Conservation (phyloP, 805 yeast genomes). For the Tetrapisispora arboricola region DNA sequence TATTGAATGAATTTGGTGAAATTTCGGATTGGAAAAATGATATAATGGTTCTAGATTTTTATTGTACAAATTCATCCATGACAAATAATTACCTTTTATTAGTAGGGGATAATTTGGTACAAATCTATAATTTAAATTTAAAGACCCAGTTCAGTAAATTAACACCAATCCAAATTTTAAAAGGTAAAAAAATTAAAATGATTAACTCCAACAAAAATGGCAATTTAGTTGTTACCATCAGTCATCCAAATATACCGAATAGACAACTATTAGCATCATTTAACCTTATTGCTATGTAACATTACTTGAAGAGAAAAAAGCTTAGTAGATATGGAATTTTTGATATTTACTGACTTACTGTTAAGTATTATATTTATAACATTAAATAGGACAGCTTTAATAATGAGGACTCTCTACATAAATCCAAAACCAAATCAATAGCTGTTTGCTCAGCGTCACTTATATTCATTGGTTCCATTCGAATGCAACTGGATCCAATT, state of each 20-base stretch:
- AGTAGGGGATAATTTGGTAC: slow-evolving; percentile 57
- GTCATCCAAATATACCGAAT: slow-evolving; percentile 55
- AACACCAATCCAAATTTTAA: slow-evolving; percentile 54
- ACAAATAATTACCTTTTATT: slow-evolving; percentile 41
- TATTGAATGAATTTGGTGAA: slow-evolving; percentile 49
- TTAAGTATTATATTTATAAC: too few relatives aligned
- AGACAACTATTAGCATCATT: slow-evolving; percentile 42
- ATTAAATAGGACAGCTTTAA: too few relatives aligned
- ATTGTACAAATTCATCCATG: slow-evolving; percentile 33
- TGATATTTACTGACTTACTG: too few relatives aligned
- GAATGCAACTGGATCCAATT: too few relatives aligned
- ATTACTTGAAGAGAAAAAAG: background rate
- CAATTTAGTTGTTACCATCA: slow-evolving; percentile 37
- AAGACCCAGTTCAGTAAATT: slow-evolving; percentile 22
- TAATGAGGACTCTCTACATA: too few relatives aligned
- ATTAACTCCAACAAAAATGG: slow-evolving; percentile 32
- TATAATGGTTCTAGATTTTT: slow-evolving; percentile 34
- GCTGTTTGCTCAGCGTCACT: too few relatives aligned
- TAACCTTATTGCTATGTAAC: background rate
- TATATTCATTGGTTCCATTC: too few relatives aligned
- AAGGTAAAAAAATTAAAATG: slow-evolving; percentile 53
- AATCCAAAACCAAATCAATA: too few relatives aligned
- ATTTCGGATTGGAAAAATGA: slow-evolving; percentile 34
- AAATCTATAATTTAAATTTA: slow-evolving; percentile 44
- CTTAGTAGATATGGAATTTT: too few relatives aligned